Evolutionary conservation across 352 stramenopile species (phyloP), one percentile per base, ranked within the genome.

Genomic region (Pythium insidiosum): DNA sequence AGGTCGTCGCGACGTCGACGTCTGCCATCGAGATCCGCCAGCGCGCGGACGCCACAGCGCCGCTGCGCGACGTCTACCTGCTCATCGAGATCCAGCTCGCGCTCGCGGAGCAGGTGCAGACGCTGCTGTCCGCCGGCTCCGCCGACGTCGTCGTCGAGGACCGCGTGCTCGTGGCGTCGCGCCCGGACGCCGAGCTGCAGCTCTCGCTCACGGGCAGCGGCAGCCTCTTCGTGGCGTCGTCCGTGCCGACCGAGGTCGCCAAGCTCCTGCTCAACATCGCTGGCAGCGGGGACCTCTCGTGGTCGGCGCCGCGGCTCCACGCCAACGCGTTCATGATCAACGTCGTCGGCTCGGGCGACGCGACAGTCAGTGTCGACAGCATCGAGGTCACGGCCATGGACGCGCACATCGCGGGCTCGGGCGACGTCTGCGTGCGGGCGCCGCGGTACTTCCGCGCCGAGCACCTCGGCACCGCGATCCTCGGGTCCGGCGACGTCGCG

Each of bases 131-230:
- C 4, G 15, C 38, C 15, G 35, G 44, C 29, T 37, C 38, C 3
- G 52, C 24, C 2, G 52, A 60, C 31, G 39, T 60, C 15, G 23
- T 60, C 20, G 31, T 60, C 5, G 52, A 60, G 37, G 45, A 53
- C 26, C 37, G 37, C 24, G 52, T 60, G 19, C 38, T 60, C 16
- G 40, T 47, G 10, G n/a, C n/a, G n/a, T 23, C 31, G n/a, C 24
- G 45, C 12, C 33, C 5, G 10, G 11, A 4, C 4, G 45, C n/a
- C 13, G 3, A 28, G 5, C 31, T 58, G 6, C 44, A 44, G 19
- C n/a, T 60, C 4, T n/a, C 44, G 34, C 18, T 38, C 6, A 23
- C 13, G 2, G 52, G 52, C 4, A 60, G 45, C 33, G 52, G 52
- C 33, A 43, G 36, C 24, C 24, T 60, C 20, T 60, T 50, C 34